Base-by-base conservation (phyloP, 192 early-diverging fungal genomes). In the Backusella circina region DNA sequence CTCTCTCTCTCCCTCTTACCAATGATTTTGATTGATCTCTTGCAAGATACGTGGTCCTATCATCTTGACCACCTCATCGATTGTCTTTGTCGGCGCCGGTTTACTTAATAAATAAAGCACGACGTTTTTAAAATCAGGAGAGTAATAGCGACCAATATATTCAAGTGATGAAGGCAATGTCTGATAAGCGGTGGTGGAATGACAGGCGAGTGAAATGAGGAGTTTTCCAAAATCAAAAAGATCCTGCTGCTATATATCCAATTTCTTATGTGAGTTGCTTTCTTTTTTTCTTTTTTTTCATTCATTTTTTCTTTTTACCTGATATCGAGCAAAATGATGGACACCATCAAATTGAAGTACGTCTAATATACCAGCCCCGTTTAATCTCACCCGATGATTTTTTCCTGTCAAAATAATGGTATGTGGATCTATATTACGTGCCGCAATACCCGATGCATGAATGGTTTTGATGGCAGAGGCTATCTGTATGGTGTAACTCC, bases 351-450 rank as follows among this genome's bases (percentile, higher is more conserved):
- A 95, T 28, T 86, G 84, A 12, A 94, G 71, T 85, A 93, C 88
- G 69, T 93, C 93, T 79, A 90, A 82, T 28, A 91, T 82, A 41
- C 90, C 90, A 72, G 88, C 91, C 73, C 90, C 93, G 75, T 89
- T 92, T 44, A 93, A 65, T 23, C 91, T 85, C 37, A 93, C 78
- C 67, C 91, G 15, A n/a, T 47, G 44, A 18, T 47, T 95, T 66
- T 92, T 90, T 36, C 91, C 90, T 21, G 95, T 75, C 32, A 96
- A 75, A 36, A 98, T n/a, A n/a, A n/a, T 92, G 70, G 96, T 98
- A 41, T 88, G 89, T 2, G 93, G 86, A 38, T 93, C 92, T 39
- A 99, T 88, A 10, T 86, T 79, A 15, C 94, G 85, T 15, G 91
- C 93, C 0, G 95, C 94, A 7, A 99, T 86, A 15, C 92, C 93